A percentile compares a stretch with the other conserved stretches of the same genome.
Evolutionary conservation across 2,329 filamentous ascomycete genomes (phyloP).

Genomic region (Huntiella omanensis): DNA sequence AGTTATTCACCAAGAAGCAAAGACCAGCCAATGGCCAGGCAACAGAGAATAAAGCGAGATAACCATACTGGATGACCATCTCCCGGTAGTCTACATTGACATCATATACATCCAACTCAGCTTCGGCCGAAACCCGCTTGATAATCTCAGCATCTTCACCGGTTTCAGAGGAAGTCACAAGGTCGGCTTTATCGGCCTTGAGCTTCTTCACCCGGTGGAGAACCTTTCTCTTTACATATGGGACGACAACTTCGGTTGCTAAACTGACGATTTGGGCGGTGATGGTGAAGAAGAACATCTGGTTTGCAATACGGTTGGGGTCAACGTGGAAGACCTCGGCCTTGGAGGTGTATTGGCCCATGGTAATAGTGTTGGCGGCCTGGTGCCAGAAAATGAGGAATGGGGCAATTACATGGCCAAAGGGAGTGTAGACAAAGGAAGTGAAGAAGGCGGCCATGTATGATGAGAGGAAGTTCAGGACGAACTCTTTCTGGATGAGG

Average conservation of each 20-base stretch:
- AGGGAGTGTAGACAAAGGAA: conserved; percentile 86
- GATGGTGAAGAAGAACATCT: conserved; percentile 91
- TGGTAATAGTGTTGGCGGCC: conserved; percentile 55
- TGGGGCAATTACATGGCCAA: conserved; percentile 65
- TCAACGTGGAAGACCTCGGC: conserved; percentile 60
- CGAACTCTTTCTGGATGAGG: conserved; percentile 80
- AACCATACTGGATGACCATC: conserved; percentile 77
- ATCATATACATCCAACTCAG: conserved; percentile 67
- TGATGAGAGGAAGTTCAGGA: conserved; percentile 91
- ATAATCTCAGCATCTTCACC: conserved; percentile 64
- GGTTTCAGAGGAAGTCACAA: conserved; percentile 41
- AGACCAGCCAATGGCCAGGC: conserved; percentile 86
- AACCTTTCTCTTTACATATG: conserved; percentile 62
- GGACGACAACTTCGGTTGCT: conserved; percentile 65
- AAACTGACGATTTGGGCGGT: conserved; percentile 86
- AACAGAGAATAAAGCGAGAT: conserved; percentile 77
- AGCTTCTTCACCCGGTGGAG: conserved; percentile 60
- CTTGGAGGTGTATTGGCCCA: conserved; percentile 52
- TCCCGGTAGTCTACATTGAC: conserved; percentile 82
- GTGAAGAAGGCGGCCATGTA: conserved; percentile 86
- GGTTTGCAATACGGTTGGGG: conserved; percentile 61
- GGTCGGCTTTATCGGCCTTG: conserved; percentile 28
- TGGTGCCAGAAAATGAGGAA: conserved; percentile 67
- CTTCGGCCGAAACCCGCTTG: conserved; percentile 61
- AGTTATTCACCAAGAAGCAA: conserved; percentile 87